Conservation (phyloP, 2,329 filamentous ascomycete genomes). For the Arthrobotrys megalospora region DNA sequence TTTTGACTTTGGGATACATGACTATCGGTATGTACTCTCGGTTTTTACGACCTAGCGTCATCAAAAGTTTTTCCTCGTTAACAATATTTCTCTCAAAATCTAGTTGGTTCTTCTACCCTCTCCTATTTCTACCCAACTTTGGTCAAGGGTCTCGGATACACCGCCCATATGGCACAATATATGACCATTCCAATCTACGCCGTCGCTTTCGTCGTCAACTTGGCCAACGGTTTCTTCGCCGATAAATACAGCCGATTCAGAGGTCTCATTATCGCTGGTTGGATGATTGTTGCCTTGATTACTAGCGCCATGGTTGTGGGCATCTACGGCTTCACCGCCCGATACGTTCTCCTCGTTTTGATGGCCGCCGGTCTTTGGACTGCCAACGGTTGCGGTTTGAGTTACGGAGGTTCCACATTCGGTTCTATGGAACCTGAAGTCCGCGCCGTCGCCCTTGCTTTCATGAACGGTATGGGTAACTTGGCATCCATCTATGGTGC, state of each 20-base stretch:
- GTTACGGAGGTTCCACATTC: constrained; percentile 71
- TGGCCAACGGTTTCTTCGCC: constrained; percentile 69
- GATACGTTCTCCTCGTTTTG: constrained; percentile 73
- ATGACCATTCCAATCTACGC: constrained; percentile 71
- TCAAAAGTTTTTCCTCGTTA: constrained; percentile 59
- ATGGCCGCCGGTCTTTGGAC: constrained; percentile 74
- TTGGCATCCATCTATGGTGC: constrained; percentile 73
- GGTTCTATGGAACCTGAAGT: constrained; percentile 70
- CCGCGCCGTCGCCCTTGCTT: constrained; percentile 71
- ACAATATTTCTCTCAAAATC: constrained; percentile 63
- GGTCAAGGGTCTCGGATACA: constrained; percentile 71
- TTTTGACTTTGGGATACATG: constrained; percentile 71
- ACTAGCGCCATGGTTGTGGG: constrained; percentile 66
- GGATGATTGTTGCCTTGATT: constrained; percentile 69
- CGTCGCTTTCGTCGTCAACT: constrained; percentile 71
- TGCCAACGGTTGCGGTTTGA: constrained; percentile 71
- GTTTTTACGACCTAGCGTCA: constrained; percentile 16
- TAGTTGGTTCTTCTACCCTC: constrained; percentile 70
- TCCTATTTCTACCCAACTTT: constrained; percentile 73
- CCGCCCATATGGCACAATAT: constrained; percentile 63
- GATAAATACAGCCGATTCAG: constrained; percentile 70
- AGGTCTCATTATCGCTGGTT: constrained; percentile 70
- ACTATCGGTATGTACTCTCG: constrained; percentile 65
- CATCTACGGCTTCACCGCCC: constrained; percentile 71
- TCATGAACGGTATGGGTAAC: constrained; percentile 73